Percentiles rank a stretch among this genome's conserved stretches.
phyloP scores from a whole-genome alignment of 1,284 basidiomycete species.

The Cystobasidiaceae sp. region DNA sequence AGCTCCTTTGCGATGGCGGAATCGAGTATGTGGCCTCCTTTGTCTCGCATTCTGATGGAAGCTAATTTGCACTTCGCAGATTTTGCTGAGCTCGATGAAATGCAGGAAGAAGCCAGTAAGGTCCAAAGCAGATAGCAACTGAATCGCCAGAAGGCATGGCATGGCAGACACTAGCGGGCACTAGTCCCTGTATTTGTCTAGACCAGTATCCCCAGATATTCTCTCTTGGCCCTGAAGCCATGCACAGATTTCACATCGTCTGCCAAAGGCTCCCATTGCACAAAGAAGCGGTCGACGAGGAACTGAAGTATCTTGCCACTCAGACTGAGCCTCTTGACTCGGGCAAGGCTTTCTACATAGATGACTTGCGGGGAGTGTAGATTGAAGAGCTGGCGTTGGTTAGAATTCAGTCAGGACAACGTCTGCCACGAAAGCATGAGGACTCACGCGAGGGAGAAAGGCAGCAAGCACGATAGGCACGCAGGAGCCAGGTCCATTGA shows the following conservation, averaged over 20 bases:
- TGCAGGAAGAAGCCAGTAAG: no score
- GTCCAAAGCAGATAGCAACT: no score
- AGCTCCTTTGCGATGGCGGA: constrained; percentile 28
- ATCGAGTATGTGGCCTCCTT: constrained; percentile 6
- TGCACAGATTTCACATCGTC: not conserved
- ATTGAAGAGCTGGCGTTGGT: constrained; percentile 62
- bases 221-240: constrained; percentile 1
- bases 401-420: not conserved
- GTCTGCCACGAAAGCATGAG: constrained; percentile 8
- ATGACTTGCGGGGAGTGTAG: constrained; percentile 67
- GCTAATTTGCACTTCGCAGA: no score
- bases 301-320: constrained; percentile 74
- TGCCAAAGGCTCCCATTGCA: constrained; percentile 43
- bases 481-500: constrained; percentile 96
- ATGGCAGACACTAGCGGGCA: no score
- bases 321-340: constrained; percentile 73
- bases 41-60: no score
- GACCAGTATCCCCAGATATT: constrained; percentile 20
- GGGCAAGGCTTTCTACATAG: constrained; percentile 92
- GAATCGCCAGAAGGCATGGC: no score
- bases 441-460: constrained; percentile 67
- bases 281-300: constrained; percentile 69
- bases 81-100: constrained; percentile 14
- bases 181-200: no score
- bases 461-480: constrained; percentile 69